Evolutionary conservation across 108 stramenopile genomes (phyloP), one percentile per base, ranked within the genome.

Genomic region (Schizochytrium sp.): DNA sequence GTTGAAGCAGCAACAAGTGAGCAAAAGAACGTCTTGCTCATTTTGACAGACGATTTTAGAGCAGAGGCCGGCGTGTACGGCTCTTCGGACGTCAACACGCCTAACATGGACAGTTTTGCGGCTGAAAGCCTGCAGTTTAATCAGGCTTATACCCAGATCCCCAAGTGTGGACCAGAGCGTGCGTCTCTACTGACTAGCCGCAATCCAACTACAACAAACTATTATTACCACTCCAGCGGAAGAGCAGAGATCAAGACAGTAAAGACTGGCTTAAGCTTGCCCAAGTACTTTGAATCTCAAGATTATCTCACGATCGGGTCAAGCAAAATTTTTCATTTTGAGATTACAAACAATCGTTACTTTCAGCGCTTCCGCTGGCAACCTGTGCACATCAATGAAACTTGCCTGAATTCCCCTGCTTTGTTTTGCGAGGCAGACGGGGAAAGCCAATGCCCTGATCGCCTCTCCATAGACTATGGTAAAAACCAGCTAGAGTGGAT

Each of bases 141-240:
- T 53, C 38, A n/a, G 10, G 76, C 76, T 40, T 83, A 19, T 28
- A 53, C 53, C 45, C 50, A 83, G 3, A 83, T 83, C 47, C 76
- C 76, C 76, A 83, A 83, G 28, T 83, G 76, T 53, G 76, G 76
- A 40, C 76, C 76, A 17, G 47, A 49, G 47, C 76, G 76, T n/a
- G 53, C 53, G 40, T 83, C 76, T 5, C 2, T 83, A 38, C 76
- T 83, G 38, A 83, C 45, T 5, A 17, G 50, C 12, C 76, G 76
- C 8, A 83, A 49, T 1, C 76, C 76, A 10, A 28, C 5, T 38
- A 83, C 10, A 10, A 55, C 76, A 83, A 49, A 83, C 10, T 83
- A 83, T 40, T 83, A 40, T 83, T 83, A 83, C 28, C 76, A 83
- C 76, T 55, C 50, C 28, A 55, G 17, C 76, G 2, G 76, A 17